Conservation (phyloP, 495 filamentous ascomycete species). For the Xylaria grammica region DNA sequence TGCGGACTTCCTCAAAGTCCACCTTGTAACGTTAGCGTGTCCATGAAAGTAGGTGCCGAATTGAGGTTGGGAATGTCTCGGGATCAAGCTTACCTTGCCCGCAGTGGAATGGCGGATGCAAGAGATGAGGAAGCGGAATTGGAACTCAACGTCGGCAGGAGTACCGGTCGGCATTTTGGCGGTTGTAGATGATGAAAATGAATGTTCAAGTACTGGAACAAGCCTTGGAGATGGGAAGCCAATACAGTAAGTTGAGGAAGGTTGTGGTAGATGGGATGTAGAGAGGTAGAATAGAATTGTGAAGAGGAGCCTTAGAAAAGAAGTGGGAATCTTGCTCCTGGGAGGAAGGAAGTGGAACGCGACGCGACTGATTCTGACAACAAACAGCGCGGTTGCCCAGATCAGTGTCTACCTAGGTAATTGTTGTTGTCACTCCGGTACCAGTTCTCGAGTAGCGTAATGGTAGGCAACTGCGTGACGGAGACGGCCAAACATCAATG, state of each 20-base stretch:
- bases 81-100: conserved; percentile 57
- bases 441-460: neutral
- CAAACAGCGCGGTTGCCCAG: neutral
- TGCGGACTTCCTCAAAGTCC: conserved; percentile 66
- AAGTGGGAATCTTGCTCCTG: neutral
- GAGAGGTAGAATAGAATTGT: neutral
- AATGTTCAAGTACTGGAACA: neutral
- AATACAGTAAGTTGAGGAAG: neutral
- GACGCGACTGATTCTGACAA: neutral
- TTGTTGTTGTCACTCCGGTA: neutral
- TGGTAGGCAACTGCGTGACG: neutral
- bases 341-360: neutral
- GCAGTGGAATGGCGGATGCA: conserved; percentile 64
- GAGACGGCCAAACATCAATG: neutral
- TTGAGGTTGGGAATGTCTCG: neutral
- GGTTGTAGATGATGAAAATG: neutral
- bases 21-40: conserved; percentile 49
- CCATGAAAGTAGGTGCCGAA: neutral
- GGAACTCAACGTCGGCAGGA: conserved; percentile 57
- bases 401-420: neutral
- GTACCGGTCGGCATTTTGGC: conserved; percentile 20
- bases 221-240: neutral
- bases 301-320: neutral
- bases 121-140: conserved; percentile 67
- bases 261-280: neutral